Percentiles rank a stretch among this genome's conserved stretches.
Conservation (phyloP, 192 early-diverging fungal genomes). For the Chytriomyces confervae region DNA sequence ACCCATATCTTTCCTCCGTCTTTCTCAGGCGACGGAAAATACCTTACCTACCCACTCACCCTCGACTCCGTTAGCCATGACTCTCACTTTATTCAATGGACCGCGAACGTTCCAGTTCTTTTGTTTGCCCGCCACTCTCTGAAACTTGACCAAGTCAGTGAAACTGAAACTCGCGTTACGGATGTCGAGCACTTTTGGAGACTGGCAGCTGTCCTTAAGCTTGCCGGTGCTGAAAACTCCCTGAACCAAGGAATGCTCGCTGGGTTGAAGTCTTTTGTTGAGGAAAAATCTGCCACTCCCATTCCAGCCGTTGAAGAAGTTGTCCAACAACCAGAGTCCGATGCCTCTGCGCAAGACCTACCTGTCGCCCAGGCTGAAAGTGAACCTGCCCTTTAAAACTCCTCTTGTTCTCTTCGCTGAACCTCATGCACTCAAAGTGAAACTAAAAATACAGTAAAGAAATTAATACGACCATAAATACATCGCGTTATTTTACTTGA, state of each 20-base stretch:
- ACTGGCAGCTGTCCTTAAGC: not conserved
- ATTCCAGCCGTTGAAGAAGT: too few relatives aligned
- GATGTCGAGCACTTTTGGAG: conserved; percentile 19
- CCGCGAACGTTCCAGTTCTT: not conserved
- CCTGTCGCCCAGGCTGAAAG: too few relatives aligned
- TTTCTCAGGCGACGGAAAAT: not conserved
- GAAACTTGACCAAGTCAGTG: not conserved
- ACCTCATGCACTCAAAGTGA: too few relatives aligned
- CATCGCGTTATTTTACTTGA: too few relatives aligned
- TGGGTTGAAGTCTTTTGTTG: conserved; percentile 2
- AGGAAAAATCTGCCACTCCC: not conserved
- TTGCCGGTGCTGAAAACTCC: not conserved
- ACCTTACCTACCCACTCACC: not conserved
- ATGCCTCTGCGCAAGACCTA: too few relatives aligned
- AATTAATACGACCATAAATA: too few relatives aligned
- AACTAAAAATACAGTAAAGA: too few relatives aligned
- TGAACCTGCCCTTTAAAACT: too few relatives aligned
- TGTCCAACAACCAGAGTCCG: too few relatives aligned
- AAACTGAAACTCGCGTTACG: not conserved
- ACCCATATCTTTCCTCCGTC: too few relatives aligned
- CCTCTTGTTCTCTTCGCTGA: too few relatives aligned
- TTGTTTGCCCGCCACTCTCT: conserved; percentile 6
- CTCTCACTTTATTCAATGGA: conserved; percentile 2
- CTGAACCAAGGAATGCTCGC: conserved; percentile 1
- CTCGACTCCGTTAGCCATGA: not conserved